A percentile compares a stretch with the other conserved stretches of the same genome.
phyloP scores from a whole-genome alignment of 2,329 filamentous ascomycete genomes.

The Purpureocillium takamizusanense region DNA sequence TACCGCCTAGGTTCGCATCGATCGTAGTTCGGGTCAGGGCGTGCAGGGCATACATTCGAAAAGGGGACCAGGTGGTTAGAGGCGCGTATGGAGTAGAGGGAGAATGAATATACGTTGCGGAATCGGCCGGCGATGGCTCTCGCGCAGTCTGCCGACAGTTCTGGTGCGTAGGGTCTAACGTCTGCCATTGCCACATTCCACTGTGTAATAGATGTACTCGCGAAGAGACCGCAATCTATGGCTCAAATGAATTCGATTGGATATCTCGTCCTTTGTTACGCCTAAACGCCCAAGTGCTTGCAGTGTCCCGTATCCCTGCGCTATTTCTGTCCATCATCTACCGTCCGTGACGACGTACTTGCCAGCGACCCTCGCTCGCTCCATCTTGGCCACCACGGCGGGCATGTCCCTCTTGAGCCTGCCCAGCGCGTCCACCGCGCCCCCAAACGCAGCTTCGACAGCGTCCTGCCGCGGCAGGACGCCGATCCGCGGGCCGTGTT shows the following conservation, averaged over 20 bases:
- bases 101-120: too few relatives aligned
- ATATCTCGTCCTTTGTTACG: not conserved
- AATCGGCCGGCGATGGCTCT: too few relatives aligned
- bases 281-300: not conserved
- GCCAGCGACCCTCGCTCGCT: slow-evolving; percentile 51
- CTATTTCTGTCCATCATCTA: slow-evolving; percentile 8
- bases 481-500: slow-evolving; percentile 16
- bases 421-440: slow-evolving; percentile 40
- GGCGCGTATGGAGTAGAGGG: too few relatives aligned
- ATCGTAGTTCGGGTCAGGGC: not conserved
- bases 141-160: too few relatives aligned
- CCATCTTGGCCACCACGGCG: slow-evolving; percentile 53
- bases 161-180: too few relatives aligned
- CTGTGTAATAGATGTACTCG: too few relatives aligned
- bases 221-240: too few relatives aligned
- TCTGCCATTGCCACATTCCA: too few relatives aligned
- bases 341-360: slow-evolving; percentile 40
- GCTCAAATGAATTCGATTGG: too few relatives aligned
- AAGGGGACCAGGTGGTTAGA: not conserved
- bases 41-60: not conserved
- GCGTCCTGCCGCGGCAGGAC: slow-evolving; percentile 31
- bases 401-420: slow-evolving; percentile 52
- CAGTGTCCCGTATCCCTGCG: not conserved
- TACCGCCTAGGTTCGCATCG: slow-evolving; percentile 3
- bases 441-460: slow-evolving; percentile 36